Percentiles rank a stretch among this genome's conserved stretches.
Evolutionary conservation across 345 rosid species (phyloP).

Genomic region (Hypericum androsaemum): DNA sequence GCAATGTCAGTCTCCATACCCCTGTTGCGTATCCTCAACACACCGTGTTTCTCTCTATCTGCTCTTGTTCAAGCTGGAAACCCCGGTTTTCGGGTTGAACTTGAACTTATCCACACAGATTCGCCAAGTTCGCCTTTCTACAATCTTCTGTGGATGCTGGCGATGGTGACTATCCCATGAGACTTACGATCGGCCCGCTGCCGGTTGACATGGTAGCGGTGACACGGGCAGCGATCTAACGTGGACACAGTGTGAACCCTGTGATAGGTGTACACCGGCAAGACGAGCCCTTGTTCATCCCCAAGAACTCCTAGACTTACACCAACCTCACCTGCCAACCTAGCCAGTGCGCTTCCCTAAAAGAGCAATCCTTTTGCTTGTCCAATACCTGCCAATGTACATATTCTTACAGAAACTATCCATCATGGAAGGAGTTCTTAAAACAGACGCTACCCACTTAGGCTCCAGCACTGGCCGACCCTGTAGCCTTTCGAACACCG

Average conservation of each 20-base stretch:
- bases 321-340: neutral
- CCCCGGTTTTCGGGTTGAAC: neutral
- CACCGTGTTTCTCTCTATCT: too few species aligned
- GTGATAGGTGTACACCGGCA: neutral
- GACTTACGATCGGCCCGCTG: constrained; percentile 6
- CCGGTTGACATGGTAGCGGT: neutral
- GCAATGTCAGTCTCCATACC: too few species aligned
- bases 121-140: constrained; percentile 13
- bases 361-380: too few species aligned
- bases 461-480: constrained; percentile 1
- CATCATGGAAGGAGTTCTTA: too few species aligned
- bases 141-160: neutral
- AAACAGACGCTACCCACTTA: neutral
- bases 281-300: neutral
- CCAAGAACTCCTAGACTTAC: constrained; percentile 5
- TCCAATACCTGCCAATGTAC: too few species aligned
- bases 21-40: too few species aligned
- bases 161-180: constrained; percentile 13
- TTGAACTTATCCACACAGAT: constrained; percentile 10
- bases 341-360: too few species aligned
- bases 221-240: constrained; percentile 1
- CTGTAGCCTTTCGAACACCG: neutral
- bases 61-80: neutral
- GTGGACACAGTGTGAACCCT: constrained; percentile 9
- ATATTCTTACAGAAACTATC: too few species aligned